Conservation (phyloP, 1,284 basidiomycete species). For the Pseudozyma sp. region DNA sequence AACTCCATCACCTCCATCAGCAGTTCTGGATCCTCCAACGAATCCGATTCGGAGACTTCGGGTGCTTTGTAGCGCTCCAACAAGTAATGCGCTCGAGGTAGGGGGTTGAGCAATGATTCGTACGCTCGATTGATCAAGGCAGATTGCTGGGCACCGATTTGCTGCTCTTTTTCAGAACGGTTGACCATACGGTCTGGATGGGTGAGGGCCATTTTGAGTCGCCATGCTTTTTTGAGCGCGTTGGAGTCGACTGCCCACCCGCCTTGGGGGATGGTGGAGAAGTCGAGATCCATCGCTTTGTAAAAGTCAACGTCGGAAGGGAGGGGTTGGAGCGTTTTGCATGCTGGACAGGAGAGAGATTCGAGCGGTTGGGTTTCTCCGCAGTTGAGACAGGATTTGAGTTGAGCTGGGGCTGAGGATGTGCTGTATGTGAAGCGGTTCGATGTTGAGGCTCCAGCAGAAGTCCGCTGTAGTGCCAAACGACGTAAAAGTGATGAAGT, state of each 20-base stretch:
- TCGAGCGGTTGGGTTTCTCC: constrained; percentile 40
- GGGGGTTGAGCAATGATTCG: constrained; percentile 62
- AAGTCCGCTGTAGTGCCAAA: not conserved
- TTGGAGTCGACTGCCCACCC: constrained; percentile 58
- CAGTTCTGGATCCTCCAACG: constrained; percentile 61
- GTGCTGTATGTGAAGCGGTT: constrained; percentile 10
- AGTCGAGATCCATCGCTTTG: constrained; percentile 57
- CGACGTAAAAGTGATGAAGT: not conserved
- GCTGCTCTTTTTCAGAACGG: constrained; percentile 57
- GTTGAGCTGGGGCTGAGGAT: constrained; percentile 6
- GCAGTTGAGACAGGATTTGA: constrained; percentile 47
- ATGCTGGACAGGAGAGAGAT: constrained; percentile 47
- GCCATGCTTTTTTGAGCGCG: constrained; percentile 61
- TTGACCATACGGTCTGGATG: constrained; percentile 65
- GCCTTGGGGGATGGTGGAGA: constrained; percentile 31
- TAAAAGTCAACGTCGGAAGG: constrained; percentile 57
- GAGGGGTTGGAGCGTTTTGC: constrained; percentile 56
- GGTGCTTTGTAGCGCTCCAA: constrained; percentile 44
- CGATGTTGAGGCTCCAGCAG: not conserved
- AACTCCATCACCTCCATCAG: constrained; percentile 68
- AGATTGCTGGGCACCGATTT: constrained; percentile 62
- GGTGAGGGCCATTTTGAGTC: constrained; percentile 58
- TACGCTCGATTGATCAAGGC: constrained; percentile 66
- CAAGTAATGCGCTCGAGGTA: constrained; percentile 59
- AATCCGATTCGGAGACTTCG: constrained; percentile 52